Percentiles rank a stretch among this genome's conserved stretches.
These are phyloP conservation scores for Sphagnum contortum DNA, from an alignment of 225 moss, liverwort and hornwort species.

Conservation along the genomic window DNA sequence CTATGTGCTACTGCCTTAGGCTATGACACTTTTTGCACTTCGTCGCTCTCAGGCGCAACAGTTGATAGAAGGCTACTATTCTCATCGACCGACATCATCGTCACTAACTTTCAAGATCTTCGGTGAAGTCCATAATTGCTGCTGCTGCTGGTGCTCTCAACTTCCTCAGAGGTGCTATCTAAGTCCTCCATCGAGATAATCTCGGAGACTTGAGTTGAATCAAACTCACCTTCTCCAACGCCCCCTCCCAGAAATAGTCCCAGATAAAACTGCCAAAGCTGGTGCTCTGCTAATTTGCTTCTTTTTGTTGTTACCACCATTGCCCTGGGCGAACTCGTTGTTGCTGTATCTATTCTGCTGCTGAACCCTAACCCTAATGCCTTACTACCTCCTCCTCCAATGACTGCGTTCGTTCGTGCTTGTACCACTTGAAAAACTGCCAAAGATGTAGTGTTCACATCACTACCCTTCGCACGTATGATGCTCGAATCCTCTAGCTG, in stretches of 20 bases:
- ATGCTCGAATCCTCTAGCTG: no score
- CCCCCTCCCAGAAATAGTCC: not conserved
- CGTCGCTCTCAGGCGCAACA: constrained; percentile 12
- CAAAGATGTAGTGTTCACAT: no score
- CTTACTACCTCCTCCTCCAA: no score
- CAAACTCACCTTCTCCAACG: constrained; percentile 1
- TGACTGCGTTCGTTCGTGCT: no score
- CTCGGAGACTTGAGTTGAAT: constrained; percentile 15
- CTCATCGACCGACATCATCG: constrained; percentile 1
- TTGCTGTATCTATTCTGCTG: no score
- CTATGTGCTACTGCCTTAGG: constrained; percentile 2
- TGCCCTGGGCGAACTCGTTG: no score
- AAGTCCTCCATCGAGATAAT: constrained; percentile 15
- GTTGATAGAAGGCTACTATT: constrained; percentile 20
- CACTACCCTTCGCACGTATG: no score
- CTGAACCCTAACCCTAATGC: no score
- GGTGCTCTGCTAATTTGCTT: no score
- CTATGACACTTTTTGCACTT: constrained; percentile 14
- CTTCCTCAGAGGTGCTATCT: constrained; percentile 15
- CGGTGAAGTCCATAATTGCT: not conserved
- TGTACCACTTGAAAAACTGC: no score
- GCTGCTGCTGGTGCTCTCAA: constrained; percentile 5
- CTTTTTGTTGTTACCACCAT: no score
- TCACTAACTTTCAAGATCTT: constrained; percentile 5
- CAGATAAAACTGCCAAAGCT: no score